Evolutionary conservation across 2,329 filamentous ascomycete species (phyloP).

Genomic region (Claviceps fusiformis): DNA sequence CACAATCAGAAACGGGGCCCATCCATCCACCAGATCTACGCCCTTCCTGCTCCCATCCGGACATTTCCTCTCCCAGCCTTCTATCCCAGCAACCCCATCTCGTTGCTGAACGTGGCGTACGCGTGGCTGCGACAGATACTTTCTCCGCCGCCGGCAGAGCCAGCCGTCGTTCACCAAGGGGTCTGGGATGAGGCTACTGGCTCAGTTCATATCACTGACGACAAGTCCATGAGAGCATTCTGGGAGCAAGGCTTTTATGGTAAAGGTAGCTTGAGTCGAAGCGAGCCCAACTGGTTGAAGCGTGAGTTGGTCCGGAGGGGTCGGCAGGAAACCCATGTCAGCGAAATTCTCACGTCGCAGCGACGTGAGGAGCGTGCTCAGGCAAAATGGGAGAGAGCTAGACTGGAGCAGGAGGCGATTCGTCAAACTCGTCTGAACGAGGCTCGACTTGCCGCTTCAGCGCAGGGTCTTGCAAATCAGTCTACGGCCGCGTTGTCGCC

Average conservation of each 20-base stretch:
- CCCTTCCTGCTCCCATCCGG: slow-evolving; percentile 64
- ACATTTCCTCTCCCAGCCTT: slow-evolving; percentile 77
- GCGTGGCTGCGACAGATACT: slow-evolving; percentile 64
- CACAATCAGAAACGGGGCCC: slow-evolving; percentile 23
- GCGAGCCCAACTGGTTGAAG: slow-evolving; percentile 86
- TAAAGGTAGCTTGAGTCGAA: slow-evolving; percentile 83
- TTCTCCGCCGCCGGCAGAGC: slow-evolving; percentile 51
- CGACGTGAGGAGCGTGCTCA: slow-evolving; percentile 68
- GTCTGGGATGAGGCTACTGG: slow-evolving; percentile 71
- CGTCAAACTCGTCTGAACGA: slow-evolving; percentile 48
- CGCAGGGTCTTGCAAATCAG: slow-evolving; percentile 5
- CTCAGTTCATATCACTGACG: slow-evolving; percentile 73
- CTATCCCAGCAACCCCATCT: slow-evolving; percentile 85
- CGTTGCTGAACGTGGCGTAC: slow-evolving; percentile 66
- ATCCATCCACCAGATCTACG: slow-evolving; percentile 60
- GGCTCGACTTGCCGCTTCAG: slow-evolving; percentile 18
- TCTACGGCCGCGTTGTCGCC: slow-evolving; percentile 1
- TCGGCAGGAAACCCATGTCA: slow-evolving; percentile 51
- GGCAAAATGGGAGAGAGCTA: slow-evolving; percentile 85
- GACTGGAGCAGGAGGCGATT: slow-evolving; percentile 71
- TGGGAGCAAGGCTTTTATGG: slow-evolving; percentile 99
- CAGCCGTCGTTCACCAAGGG: slow-evolving; percentile 51
- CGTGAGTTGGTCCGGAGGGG: slow-evolving; percentile 64
- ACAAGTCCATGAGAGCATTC: slow-evolving; percentile 59
- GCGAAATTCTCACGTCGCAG: slow-evolving; percentile 65